Conservation (phyloP, 306 rosid species). For the Boehmeria nivea region DNA sequence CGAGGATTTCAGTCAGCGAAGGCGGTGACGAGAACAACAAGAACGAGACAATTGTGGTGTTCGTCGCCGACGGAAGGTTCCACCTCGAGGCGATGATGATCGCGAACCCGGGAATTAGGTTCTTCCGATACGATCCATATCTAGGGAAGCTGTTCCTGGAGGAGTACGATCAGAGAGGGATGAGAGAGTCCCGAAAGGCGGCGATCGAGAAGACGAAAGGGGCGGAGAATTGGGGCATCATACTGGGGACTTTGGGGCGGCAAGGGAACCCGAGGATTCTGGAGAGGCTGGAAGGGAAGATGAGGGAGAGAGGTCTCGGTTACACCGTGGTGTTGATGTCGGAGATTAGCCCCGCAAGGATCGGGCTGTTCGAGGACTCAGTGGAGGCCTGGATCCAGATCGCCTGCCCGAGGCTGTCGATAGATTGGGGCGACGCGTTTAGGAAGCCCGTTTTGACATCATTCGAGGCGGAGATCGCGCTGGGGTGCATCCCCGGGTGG, state of each 20-base stretch:
- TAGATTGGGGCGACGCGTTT: conserved; percentile 96
- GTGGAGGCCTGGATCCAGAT: conserved; percentile 96
- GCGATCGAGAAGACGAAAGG: conserved; percentile 56
- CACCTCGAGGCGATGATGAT: conserved; percentile 93
- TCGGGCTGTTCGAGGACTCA: conserved; percentile 67
- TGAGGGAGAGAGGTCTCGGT: conserved; percentile 50
- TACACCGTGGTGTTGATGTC: conserved; percentile 82
- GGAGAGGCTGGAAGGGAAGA: conserved; percentile 65
- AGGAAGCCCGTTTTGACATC: conserved; percentile 76
- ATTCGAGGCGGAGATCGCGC: conserved; percentile 81
- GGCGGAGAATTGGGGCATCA: conserved; percentile 73
- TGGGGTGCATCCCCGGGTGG: conserved; percentile 86
- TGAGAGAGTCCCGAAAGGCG: conserved; percentile 61
- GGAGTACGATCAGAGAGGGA: conserved; percentile 83
- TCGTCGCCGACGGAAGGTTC: conserved; percentile 89
- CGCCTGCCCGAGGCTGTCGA: conserved; percentile 87
- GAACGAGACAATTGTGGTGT: conserved; percentile 51
- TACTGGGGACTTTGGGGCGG: conserved; percentile 86
- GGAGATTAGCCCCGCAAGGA: conserved; percentile 71
- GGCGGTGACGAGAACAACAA: no score
- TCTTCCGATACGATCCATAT: conserved; percentile 83
- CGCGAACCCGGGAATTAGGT: conserved; percentile 69
- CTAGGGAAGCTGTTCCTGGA: conserved; percentile 73
- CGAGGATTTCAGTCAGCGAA: conserved; percentile 38
- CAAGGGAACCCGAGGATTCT: conserved; percentile 90